These are phyloP conservation scores for Leccinum boreale DNA, from an alignment of 768 basidiomycete species.

Conservation along the genomic window DNA sequence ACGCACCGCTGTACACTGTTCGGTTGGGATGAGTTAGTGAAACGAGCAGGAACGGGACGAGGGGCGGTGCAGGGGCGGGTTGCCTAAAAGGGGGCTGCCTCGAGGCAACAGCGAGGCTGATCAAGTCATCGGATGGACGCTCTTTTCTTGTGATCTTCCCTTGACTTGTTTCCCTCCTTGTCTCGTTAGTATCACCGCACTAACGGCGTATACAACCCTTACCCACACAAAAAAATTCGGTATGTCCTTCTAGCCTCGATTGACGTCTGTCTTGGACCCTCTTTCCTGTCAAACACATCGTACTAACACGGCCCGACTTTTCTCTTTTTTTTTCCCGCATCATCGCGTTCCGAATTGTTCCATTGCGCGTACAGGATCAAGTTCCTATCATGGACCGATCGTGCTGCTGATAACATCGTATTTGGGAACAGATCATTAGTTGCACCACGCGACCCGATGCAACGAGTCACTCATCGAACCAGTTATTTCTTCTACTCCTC, in stretches of 20 bases:
- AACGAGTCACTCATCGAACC: conserved; percentile 25
- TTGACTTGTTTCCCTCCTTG: not conserved
- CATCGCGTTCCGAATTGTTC: conserved; percentile 21
- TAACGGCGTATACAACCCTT: conserved; percentile 1
- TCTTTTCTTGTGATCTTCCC: not conserved
- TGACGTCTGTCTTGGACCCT: not conserved
- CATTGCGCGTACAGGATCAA: conserved; percentile 12
- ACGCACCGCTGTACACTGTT: not conserved
- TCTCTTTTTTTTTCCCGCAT: not conserved
- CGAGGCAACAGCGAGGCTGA: conserved; percentile 25
- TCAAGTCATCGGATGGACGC: conserved; percentile 5
- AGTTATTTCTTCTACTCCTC: conserved; percentile 18
- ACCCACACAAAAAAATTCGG: not conserved
- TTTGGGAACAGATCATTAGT: conserved; percentile 20
- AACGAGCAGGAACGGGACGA: not conserved
- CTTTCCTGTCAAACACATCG: not conserved
- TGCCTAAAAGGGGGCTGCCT: conserved; percentile 15
- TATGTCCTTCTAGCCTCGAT: conserved; percentile 2
- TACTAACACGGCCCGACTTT: conserved; percentile 4
- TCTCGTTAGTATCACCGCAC: conserved; percentile 9
- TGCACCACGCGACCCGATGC: conserved; percentile 26
- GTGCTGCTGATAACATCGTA: conserved; percentile 27
- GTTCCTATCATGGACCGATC: conserved; percentile 35
- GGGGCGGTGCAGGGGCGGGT: conserved; percentile 2
- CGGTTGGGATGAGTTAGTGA: not conserved